These are phyloP conservation scores for Geum urbanum DNA, from an alignment of 306 rosid genomes.

Conservation along the genomic window DNA sequence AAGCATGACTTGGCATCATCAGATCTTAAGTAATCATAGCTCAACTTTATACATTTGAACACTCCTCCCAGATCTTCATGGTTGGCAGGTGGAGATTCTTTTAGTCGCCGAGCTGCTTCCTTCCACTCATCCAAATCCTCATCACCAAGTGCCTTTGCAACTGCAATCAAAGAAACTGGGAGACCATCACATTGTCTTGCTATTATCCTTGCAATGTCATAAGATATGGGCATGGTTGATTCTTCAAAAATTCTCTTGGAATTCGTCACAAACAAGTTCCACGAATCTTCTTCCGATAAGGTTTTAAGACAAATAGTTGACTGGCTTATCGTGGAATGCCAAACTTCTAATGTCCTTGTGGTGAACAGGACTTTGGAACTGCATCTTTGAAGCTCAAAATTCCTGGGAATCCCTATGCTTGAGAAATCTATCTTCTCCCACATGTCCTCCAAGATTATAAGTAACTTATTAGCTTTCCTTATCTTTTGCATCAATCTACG, in stretches of 20 bases:
- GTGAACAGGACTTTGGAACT: background rate
- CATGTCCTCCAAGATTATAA: background rate
- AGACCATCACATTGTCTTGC: background rate
- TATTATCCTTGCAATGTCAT: background rate
- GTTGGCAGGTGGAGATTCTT: background rate
- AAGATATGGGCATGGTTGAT: fast-evolving
- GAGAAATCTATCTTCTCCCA: too few species aligned
- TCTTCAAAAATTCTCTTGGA: background rate
- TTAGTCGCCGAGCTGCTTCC: background rate
- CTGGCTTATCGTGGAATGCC: background rate
- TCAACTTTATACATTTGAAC: background rate
- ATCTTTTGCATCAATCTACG: too few species aligned
- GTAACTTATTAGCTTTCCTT: background rate
- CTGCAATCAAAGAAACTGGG: background rate
- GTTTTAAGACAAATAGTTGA: too few species aligned
- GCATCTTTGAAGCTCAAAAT: background rate
- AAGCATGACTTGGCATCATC: background rate
- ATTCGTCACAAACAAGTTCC: background rate
- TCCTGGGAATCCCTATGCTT: background rate
- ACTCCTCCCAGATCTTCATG: background rate
- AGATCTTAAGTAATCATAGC: background rate
- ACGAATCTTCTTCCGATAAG: background rate
- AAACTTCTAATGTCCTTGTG: background rate
- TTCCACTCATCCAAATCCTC: background rate
- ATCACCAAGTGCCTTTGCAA: background rate